phyloP scores from a whole-genome alignment of 768 basidiomycete species.

The Leccinum subtestaceum region DNA sequence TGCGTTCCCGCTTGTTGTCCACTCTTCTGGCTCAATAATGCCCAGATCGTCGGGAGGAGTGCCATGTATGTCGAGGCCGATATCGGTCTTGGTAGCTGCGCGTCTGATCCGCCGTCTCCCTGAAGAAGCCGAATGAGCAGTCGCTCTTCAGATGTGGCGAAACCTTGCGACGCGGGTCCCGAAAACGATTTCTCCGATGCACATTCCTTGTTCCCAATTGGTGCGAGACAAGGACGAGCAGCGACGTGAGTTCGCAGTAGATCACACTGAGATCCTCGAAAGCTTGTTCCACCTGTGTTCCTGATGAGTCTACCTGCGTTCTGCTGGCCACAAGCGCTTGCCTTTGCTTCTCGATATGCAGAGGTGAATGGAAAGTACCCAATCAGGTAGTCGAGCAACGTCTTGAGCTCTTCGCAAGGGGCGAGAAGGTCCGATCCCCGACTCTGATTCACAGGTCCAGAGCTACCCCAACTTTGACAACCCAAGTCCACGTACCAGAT shows the following conservation, averaged over 20 bases:
- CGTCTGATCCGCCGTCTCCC: conserved; percentile 43
- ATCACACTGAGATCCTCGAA: conserved; percentile 72
- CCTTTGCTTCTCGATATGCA: conserved; percentile 60
- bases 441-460: conserved; percentile 22
- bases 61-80: conserved; percentile 57
- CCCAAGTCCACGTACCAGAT: conserved; percentile 29
- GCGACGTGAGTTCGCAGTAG: conserved; percentile 74
- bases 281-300: conserved; percentile 55
- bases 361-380: conserved; percentile 80
- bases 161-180: conserved; percentile 14
- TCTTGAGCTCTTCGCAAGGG: conserved; percentile 48
- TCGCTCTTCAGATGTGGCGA: conserved; percentile 15
- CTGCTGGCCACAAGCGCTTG: neutral
- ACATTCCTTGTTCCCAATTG: conserved; percentile 10
- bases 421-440: conserved; percentile 22
- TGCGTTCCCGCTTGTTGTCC: conserved; percentile 19
- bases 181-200: conserved; percentile 10
- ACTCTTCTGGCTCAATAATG: conserved; percentile 54
- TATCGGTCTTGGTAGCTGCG: conserved; percentile 50
- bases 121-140: conserved; percentile 44
- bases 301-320: conserved; percentile 5
- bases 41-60: conserved; percentile 78
- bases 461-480: neutral
- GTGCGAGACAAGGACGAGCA: conserved; percentile 45
- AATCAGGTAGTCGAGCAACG: conserved; percentile 68